Percentiles rank a stretch among this genome's conserved stretches.
These are phyloP conservation scores for Stromatinia cepivora DNA, from an alignment of 2,329 filamentous ascomycete genomes.

Conservation along the genomic window DNA sequence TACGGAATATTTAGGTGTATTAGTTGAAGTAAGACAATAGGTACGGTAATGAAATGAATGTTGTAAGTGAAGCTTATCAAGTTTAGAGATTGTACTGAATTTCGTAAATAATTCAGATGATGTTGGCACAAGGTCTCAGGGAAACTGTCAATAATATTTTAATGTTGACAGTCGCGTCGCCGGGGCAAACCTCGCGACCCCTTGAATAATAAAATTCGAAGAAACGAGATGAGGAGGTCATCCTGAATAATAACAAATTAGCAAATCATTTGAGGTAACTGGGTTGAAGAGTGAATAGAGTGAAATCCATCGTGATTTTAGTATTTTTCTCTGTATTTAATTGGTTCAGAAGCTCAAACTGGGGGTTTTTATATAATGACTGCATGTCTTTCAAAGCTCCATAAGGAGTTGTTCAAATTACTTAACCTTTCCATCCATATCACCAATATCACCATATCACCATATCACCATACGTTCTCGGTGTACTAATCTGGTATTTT, in stretches of 20 bases:
- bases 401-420: neutral
- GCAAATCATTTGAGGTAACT: neutral
- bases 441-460: too few relatives aligned
- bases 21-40: slow-evolving; percentile 5
- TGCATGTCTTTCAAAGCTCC: neutral
- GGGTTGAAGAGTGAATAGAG: neutral
- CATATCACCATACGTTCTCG: neutral
- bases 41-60: slow-evolving; percentile 8
- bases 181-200: slow-evolving; percentile 17
- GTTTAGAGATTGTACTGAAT: slow-evolving; percentile 1
- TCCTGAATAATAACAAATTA: neutral
- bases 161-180: slow-evolving; percentile 21
- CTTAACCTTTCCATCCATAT: too few relatives aligned
- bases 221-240: slow-evolving; percentile 1
- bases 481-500: neutral
- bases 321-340: neutral
- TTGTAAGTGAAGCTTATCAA: slow-evolving; percentile 13
- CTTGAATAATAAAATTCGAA: neutral
- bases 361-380: neutral
- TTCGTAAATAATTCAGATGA: slow-evolving; percentile 15
- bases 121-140: slow-evolving; percentile 21
- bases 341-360: slow-evolving; percentile 4
- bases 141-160: slow-evolving; percentile 10
- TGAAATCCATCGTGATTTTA: slow-evolving; percentile 5
- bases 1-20: slow-evolving; percentile 7